Conservation (phyloP, 139 green algal species). For the Zygnema cylindricum region DNA sequence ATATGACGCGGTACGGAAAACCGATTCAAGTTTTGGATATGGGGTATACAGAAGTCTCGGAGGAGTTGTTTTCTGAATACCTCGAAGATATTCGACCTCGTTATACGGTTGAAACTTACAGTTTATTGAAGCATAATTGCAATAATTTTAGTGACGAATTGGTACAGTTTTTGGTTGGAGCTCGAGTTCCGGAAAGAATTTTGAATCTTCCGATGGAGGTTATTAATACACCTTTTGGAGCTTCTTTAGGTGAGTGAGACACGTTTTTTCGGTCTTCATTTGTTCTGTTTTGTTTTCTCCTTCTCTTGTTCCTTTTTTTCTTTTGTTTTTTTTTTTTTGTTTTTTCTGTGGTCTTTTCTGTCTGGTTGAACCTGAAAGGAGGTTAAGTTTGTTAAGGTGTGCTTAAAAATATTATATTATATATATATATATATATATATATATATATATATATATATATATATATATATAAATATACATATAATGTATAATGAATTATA, state of each 20-base stretch:
- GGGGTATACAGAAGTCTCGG: slow-evolving; percentile 46
- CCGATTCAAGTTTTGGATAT: slow-evolving; percentile 58
- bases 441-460: too few species aligned
- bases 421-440: too few species aligned
- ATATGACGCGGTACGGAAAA: slow-evolving; percentile 51
- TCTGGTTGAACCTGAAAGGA: too few species aligned
- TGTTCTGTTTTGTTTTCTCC: too few species aligned
- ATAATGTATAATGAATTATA: too few species aligned
- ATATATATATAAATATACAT: too few species aligned
- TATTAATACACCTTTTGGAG: slow-evolving; percentile 53
- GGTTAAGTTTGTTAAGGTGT: too few species aligned
- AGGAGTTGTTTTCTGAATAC: slow-evolving; percentile 61
- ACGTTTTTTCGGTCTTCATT: too few species aligned
- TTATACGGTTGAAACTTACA: slow-evolving; percentile 54
- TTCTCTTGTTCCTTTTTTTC: too few species aligned
- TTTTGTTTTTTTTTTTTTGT: too few species aligned
- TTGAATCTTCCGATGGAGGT: slow-evolving; percentile 55
- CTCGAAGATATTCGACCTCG: slow-evolving; percentile 46
- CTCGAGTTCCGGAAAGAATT: slow-evolving; percentile 63
- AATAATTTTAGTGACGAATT: slow-evolving; percentile 68
- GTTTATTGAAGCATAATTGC: slow-evolving; percentile 65
- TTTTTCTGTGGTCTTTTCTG: too few species aligned
- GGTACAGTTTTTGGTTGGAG: slow-evolving; percentile 55
- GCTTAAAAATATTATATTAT: too few species aligned
- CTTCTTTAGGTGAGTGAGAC: slow-evolving; percentile 49